Evolutionary conservation across 2,329 filamentous ascomycete species (phyloP).

Genomic region (Falciphora oryzae): DNA sequence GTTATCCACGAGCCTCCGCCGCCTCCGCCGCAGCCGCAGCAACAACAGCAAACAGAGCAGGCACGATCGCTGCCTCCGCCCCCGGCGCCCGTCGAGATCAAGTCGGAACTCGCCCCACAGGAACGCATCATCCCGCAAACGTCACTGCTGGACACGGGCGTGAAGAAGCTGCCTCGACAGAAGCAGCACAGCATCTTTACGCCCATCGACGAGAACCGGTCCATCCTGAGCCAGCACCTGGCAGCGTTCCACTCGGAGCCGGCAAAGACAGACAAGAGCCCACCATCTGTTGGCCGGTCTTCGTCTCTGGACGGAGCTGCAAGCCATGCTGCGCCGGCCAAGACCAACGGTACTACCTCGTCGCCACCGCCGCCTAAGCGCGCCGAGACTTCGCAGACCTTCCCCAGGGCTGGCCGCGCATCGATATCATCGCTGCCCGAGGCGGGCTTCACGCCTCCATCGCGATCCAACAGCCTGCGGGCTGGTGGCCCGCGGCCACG

Average conservation of each 20-base stretch:
- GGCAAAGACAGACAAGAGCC: slow-evolving; percentile 29
- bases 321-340: slow-evolving; percentile 11
- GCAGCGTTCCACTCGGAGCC: slow-evolving; percentile 58
- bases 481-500: slow-evolving; percentile 66
- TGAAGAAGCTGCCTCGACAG: slow-evolving; percentile 63
- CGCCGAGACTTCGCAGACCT: slow-evolving; percentile 43
- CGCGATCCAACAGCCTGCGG: slow-evolving; percentile 71
- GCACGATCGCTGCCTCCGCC: slow-evolving; percentile 20
- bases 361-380: slow-evolving; percentile 51
- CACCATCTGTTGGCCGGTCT: slow-evolving; percentile 10
- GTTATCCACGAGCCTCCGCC: slow-evolving; percentile 14
- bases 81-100: slow-evolving; percentile 45
- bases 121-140: slow-evolving; percentile 38
- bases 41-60: slow-evolving; percentile 39
- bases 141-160: slow-evolving; percentile 45
- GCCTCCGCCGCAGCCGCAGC: slow-evolving; percentile 44
- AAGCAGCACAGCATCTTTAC: slow-evolving; percentile 95
- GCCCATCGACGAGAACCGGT: slow-evolving; percentile 88
- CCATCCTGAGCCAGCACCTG: slow-evolving; percentile 79
- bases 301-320: neutral
- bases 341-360: slow-evolving; percentile 28
- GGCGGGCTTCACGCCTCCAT: slow-evolving; percentile 61
- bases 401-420: slow-evolving; percentile 32
- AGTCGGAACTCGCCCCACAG: slow-evolving; percentile 35
- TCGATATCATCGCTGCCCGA: slow-evolving; percentile 61